phyloP scores from a whole-genome alignment of 352 stramenopile genomes.

The Elongisporangium undulatum region DNA sequence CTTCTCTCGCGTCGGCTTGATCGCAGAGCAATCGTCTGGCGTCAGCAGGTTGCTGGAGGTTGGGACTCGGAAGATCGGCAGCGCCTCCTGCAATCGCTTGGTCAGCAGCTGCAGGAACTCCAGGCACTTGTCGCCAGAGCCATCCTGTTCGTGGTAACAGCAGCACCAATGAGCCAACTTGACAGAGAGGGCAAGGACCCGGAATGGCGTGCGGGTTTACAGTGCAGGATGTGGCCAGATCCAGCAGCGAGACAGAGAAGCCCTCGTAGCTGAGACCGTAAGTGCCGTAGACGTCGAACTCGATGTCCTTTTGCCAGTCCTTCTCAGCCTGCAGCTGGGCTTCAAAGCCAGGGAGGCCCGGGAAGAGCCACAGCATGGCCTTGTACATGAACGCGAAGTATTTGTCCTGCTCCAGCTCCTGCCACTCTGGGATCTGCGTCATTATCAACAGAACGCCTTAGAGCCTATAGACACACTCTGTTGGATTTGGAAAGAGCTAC shows the following conservation, averaged over 20 bases:
- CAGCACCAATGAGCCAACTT: neutral
- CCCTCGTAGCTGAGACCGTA: constrained; percentile 39
- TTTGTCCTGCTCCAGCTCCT: constrained; percentile 35
- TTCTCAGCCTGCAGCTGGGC: constrained; percentile 27
- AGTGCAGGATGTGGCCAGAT: constrained; percentile 42
- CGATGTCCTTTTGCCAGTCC: constrained; percentile 47
- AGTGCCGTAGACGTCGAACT: constrained; percentile 36
- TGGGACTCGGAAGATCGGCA: constrained; percentile 16
- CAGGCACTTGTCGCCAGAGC: constrained; percentile 30
- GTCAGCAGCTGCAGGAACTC: constrained; percentile 44
- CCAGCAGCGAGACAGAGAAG: constrained; percentile 42
- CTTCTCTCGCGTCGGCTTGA: constrained; percentile 1
- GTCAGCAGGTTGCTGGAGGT: neutral
- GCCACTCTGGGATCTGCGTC: constrained; percentile 24
- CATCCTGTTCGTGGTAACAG: constrained; percentile 15
- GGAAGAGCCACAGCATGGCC: constrained; percentile 46
- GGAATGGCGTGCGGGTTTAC: constrained; percentile 6
- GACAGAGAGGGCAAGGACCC: neutral
- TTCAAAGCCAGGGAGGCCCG: constrained; percentile 35
- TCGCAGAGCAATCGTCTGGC: neutral
- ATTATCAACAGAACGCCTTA: neutral
- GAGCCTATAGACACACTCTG: neutral
- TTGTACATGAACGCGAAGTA: constrained; percentile 45
- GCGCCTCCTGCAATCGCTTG: constrained; percentile 27
- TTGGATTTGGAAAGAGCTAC: constrained; percentile 1